Evolutionary conservation across 2,329 filamentous ascomycete genomes (phyloP).

Genomic region (Penicillium sp.): DNA sequence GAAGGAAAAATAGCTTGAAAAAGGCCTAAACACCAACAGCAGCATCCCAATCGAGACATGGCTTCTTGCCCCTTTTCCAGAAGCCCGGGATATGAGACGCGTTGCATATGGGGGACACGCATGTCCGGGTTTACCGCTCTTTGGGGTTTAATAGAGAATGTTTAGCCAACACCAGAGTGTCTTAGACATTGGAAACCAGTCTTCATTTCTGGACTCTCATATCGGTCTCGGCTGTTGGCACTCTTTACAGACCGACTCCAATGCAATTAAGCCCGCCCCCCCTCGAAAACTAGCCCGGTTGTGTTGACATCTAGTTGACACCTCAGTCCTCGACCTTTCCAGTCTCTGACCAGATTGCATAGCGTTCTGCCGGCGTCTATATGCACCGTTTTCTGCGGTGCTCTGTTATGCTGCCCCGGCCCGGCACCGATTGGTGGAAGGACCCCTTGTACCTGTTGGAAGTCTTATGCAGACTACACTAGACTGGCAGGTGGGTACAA

Average conservation of each 20-base stretch:
- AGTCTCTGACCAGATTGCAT: conserved; percentile 6
- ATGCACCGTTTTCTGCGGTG: conserved; percentile 17
- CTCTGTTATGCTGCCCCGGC: background rate
- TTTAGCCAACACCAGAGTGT: conserved; percentile 11
- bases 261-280: background rate
- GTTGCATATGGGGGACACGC: conserved; percentile 10
- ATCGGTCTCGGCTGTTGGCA: conserved; percentile 11
- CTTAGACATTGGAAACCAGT: conserved; percentile 24
- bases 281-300: conserved; percentile 7
- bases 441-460: conserved; percentile 6
- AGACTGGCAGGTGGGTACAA: conserved; percentile 12
- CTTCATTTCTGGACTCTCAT: conserved; percentile 9
- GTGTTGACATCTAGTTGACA: background rate
- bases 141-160: conserved; percentile 9
- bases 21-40: conserved; percentile 17
- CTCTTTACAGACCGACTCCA: conserved; percentile 5
- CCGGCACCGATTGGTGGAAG: conserved; percentile 6
- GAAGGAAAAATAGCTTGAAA: background rate
- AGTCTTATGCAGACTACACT: conserved; percentile 7
- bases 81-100: conserved; percentile 11
- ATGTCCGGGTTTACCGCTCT: conserved; percentile 22
- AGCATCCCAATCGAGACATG: conserved; percentile 20
- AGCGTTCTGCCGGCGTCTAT: conserved; percentile 1
- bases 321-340: conserved; percentile 6
- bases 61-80: conserved; percentile 17